Evolutionary conservation across 345 rosid genomes (phyloP).

Genomic region (Corymbia maculata): DNA sequence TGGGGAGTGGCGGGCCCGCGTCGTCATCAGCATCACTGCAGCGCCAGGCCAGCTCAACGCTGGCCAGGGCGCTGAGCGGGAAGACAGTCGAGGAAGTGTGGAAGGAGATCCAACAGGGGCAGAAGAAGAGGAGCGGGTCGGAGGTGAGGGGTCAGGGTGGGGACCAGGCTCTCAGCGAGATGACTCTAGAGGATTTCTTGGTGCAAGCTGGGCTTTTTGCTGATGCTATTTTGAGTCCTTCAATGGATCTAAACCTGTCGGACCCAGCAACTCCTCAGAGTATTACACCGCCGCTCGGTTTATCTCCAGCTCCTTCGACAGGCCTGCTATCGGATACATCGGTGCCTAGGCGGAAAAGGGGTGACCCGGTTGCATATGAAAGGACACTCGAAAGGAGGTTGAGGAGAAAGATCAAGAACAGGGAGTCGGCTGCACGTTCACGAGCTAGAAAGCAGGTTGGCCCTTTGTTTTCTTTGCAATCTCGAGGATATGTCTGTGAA

Average conservation of each 20-base stretch:
- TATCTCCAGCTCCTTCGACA: constrained; percentile 27
- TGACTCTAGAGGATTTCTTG: constrained; percentile 61
- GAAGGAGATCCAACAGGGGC: constrained; percentile 44
- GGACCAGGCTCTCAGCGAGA: constrained; percentile 27
- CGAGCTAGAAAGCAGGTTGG: constrained; percentile 57
- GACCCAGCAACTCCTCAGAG: constrained; percentile 12
- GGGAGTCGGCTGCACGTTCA: constrained; percentile 68
- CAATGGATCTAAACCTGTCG: constrained; percentile 19
- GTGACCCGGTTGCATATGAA: constrained; percentile 22
- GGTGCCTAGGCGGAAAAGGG: constrained; percentile 21
- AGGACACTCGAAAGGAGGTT: constrained; percentile 43
- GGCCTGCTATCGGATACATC: constrained; percentile 19
- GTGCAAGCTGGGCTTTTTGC: constrained; percentile 51
- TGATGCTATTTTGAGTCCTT: constrained; percentile 23
- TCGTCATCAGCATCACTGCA: constrained; percentile 20
- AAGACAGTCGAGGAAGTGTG: constrained; percentile 58
- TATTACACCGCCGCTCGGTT: constrained; percentile 4
- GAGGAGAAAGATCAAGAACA: constrained; percentile 60
- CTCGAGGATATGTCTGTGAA: not conserved
- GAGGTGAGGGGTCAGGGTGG: constrained; percentile 15
- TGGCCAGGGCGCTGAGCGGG: constrained; percentile 42
- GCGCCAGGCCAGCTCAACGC: constrained; percentile 28
- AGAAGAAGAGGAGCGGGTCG: constrained; percentile 26
- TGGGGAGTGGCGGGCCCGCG: not conserved
- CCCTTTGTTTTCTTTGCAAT: not conserved